Evolutionary conservation across 495 filamentous ascomycete genomes (phyloP).

Genomic region (Evernia prunastri): DNA sequence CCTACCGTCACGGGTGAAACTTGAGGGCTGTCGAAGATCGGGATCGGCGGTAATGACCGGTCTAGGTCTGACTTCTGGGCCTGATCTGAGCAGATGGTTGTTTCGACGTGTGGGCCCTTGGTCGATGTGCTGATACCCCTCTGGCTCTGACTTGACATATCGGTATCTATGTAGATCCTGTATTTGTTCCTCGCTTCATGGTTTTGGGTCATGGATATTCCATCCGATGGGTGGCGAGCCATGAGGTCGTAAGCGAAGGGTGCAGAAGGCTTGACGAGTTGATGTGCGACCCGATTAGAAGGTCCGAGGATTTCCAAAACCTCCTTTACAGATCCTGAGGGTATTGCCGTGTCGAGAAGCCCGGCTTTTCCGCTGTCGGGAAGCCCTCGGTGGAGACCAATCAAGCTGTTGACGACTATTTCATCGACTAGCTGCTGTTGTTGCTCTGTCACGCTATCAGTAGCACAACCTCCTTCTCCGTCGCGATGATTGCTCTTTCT

Average conservation of each 20-base stretch:
- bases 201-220: neutral
- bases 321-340: too few species aligned
- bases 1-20: constrained; percentile 1
- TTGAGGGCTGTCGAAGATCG: constrained; percentile 17
- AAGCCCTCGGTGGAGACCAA: constrained; percentile 9
- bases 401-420: constrained; percentile 12
- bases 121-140: constrained; percentile 1
- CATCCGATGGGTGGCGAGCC: neutral
- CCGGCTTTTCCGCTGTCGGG: constrained; percentile 12
- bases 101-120: constrained; percentile 8
- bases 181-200: neutral
- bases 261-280: constrained; percentile 16
- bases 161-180: neutral
- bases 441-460: too few species aligned
- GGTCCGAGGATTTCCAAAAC: too few species aligned
- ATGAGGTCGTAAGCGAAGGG: constrained; percentile 8
- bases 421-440: constrained; percentile 10
- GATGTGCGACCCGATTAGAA: too few species aligned
- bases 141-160: neutral
- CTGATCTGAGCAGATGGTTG: constrained; percentile 5
- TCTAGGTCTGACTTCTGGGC: neutral
- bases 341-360: too few species aligned
- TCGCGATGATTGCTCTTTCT: too few species aligned
- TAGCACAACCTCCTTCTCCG: too few species aligned
- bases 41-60: constrained; percentile 13